Percentiles rank a stretch among this genome's conserved stretches.
Conservation (phyloP, 1,284 basidiomycete species). For the Papiliotrema nemorosa region DNA sequence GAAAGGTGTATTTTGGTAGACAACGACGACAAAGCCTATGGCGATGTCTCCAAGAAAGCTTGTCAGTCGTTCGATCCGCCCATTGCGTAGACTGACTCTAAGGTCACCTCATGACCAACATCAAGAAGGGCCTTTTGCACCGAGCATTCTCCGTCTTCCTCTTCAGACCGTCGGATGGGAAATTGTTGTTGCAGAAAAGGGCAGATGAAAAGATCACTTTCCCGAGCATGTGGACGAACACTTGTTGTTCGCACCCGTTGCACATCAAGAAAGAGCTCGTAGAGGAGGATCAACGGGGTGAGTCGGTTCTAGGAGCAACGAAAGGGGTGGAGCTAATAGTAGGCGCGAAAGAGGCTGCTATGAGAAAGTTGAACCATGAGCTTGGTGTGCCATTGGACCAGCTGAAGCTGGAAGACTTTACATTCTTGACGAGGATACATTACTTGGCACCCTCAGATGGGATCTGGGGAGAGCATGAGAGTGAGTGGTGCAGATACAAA, state of each 20-base stretch:
- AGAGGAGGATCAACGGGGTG: slow-evolving; percentile 68
- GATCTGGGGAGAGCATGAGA: slow-evolving; percentile 98
- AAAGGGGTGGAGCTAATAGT: background rate
- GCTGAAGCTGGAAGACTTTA: slow-evolving; percentile 79
- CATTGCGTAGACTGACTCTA: slow-evolving; percentile 8
- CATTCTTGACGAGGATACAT: slow-evolving; percentile 94
- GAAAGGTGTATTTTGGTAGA: slow-evolving; percentile 95
- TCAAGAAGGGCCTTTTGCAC: slow-evolving; percentile 89
- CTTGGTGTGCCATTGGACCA: slow-evolving; percentile 75
- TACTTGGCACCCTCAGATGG: slow-evolving; percentile 93
- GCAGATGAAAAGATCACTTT: slow-evolving; percentile 99
- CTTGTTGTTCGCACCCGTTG: slow-evolving; percentile 96
- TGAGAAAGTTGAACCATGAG: slow-evolving; percentile 94
- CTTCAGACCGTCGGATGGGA: slow-evolving; percentile 90
- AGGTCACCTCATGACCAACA: slow-evolving; percentile 99
- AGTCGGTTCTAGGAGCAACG: slow-evolving; percentile 6
- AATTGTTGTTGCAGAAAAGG: slow-evolving; percentile 90
- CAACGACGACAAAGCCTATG: slow-evolving; percentile 80
- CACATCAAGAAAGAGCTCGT: slow-evolving; percentile 72
- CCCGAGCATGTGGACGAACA: slow-evolving; percentile 99
- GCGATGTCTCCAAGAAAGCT: slow-evolving; percentile 94
- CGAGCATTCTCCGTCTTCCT: slow-evolving; percentile 98
- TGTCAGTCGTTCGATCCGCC: slow-evolving; percentile 58
- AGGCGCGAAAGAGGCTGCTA: slow-evolving; percentile 78
- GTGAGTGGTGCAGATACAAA: slow-evolving; percentile 53